Evolutionary conservation across 495 filamentous ascomycete genomes (phyloP), one percentile per base, ranked within the genome.

Genomic region (Massariosphaeria phaeospora): DNA sequence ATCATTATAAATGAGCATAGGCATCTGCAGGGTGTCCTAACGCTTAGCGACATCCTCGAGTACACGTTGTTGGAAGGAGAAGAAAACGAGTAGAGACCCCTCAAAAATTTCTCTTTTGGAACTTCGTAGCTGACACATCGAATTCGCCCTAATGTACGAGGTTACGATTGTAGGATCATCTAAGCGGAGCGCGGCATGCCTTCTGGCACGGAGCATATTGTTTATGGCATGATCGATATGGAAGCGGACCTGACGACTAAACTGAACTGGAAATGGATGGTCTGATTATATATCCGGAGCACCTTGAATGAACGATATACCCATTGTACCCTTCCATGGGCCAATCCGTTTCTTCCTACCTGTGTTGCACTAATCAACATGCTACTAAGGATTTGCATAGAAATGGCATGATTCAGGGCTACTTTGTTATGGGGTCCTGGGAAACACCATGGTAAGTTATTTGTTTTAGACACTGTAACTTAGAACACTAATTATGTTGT

Each of bases 1-100:
- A 84, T 96, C 36, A 84, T 99, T 31, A 88, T 97, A 52, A 89
- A 97, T 69, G 88, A 95, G 34, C 77, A 88, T 47, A 87, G 83
- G 70, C 79, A 81, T 41, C 79, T 99, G 31, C 86, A 85, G 68
- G 93, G 93, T 36, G 80, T 99, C 15, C 81, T 99, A 24, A 96
- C 91, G 7, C 75, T 99, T 51, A 96, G 91, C 58, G 94, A 99
- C 70, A 96, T 99, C 57, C 78, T 99, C 52, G 89, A 94, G 64
- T 96, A 97, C 68, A 84, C 95, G 42, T 79, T 99, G 36, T 78
- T 96, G 21, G 85, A 89, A 61, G 91, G 89, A 33, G 91, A 94
- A 66, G 79, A 77, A 36, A 80, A 84, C 23, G 78, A 40, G 38
- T n/a, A 40, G 18, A n/a, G 38, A 21, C 4, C 12, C 13, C 3